A percentile compares a stretch with the other conserved stretches of the same genome.
phyloP scores from a whole-genome alignment of 1,284 basidiomycete species.

The Trichosporon asahii region DNA sequence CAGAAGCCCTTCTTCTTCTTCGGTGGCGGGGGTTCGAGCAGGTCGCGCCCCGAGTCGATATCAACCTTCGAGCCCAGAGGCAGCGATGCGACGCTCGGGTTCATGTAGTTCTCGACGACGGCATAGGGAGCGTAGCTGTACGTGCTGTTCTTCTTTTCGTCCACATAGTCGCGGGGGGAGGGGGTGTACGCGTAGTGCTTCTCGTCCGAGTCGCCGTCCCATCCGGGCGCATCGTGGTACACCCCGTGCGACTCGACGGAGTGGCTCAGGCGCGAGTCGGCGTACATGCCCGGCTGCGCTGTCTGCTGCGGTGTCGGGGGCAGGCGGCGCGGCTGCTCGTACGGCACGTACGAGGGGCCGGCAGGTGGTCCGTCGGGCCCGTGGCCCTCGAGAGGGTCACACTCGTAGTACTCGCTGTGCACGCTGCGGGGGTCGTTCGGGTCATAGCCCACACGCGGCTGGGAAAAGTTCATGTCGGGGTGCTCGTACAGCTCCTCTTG shows the following conservation, averaged over 20 bases:
- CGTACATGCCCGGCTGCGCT: not conserved
- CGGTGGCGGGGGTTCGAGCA: not conserved
- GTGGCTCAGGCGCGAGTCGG: not conserved
- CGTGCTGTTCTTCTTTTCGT: not conserved
- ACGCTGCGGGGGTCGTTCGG: not conserved
- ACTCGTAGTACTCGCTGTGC: not conserved
- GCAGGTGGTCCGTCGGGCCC: no score
- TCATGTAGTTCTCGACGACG: conserved; percentile 1
- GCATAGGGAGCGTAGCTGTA: not conserved
- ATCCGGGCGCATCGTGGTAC: not conserved
- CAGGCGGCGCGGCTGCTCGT: not conserved
- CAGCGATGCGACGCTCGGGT: not conserved
- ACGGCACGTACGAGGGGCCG: not conserved
- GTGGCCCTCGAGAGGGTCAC: not conserved
- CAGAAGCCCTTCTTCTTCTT: not conserved
- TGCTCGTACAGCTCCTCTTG: not conserved
- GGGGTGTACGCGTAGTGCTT: not conserved
- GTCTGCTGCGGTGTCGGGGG: not conserved
- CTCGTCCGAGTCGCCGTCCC: not conserved
- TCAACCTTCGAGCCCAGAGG: not conserved
- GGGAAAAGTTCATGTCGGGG: not conserved
- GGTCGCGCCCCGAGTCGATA: not conserved
- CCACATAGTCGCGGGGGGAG: not conserved
- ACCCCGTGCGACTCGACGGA: not conserved
- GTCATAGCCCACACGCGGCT: not conserved